Conservation (phyloP, 305 asterid genomes). For the Stenogyne calaminthoides region DNA sequence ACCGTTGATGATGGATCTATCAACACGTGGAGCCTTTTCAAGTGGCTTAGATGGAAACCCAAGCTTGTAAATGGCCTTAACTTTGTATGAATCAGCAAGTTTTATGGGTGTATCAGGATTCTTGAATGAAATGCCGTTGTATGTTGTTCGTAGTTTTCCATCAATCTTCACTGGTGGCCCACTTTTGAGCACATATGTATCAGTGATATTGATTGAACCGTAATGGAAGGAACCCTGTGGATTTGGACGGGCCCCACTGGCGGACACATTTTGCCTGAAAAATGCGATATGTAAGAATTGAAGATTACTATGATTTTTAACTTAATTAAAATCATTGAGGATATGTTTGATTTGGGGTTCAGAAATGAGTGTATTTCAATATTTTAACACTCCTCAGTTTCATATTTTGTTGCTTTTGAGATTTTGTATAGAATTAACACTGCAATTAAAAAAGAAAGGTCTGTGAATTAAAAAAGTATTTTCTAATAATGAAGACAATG, state of each 20-base stretch:
- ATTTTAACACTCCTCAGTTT: no score
- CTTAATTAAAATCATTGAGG: background rate
- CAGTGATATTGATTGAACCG: background rate
- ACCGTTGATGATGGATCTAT: background rate
- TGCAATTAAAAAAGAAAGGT: no score
- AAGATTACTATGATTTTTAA: background rate
- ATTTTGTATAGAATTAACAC: no score
- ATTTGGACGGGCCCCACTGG: conserved; percentile 6
- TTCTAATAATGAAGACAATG: no score
- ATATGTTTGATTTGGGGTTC: no score
- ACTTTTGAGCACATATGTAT: background rate
- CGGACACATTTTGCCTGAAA: background rate
- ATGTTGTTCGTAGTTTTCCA: background rate
- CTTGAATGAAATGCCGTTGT: background rate
- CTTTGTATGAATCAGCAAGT: background rate
- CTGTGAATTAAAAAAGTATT: no score
- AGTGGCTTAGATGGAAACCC: conserved; percentile 7
- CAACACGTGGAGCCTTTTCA: background rate
- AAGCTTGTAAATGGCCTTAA: background rate
- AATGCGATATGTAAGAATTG: background rate
- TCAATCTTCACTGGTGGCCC: background rate
- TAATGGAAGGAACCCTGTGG: conserved; percentile 13
- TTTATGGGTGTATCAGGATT: conserved; percentile 6
- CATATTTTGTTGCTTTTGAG: no score
- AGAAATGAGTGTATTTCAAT: no score